These are phyloP conservation scores for Penicillium bialowiezense DNA, from an alignment of 495 filamentous ascomycete genomes.

Conservation along the genomic window DNA sequence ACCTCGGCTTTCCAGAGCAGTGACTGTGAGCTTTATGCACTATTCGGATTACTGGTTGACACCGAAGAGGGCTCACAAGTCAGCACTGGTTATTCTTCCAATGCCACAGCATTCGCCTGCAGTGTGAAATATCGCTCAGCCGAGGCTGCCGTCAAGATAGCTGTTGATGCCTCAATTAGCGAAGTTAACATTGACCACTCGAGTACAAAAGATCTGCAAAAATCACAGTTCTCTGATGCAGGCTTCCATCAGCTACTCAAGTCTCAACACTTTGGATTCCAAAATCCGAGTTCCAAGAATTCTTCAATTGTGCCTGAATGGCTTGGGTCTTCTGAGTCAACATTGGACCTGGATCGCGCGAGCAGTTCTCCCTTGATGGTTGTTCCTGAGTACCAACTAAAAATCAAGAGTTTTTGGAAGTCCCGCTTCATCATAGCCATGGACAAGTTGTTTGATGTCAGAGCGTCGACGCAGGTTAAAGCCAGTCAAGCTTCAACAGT, in stretches of 20 bases:
- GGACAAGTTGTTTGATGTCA: conserved; percentile 18
- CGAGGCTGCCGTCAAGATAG: neutral
- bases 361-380: neutral
- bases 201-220: neutral
- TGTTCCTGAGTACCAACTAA: conserved; percentile 5
- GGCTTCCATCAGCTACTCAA: neutral
- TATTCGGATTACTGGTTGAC: conserved; percentile 10
- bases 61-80: neutral
- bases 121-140: neutral
- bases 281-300: neutral
- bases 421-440: conserved; percentile 13
- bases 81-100: neutral
- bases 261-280: too few species aligned
- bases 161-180: neutral
- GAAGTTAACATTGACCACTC: neutral
- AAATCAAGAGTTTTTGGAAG: conserved; percentile 18
- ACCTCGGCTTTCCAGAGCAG: conserved; percentile 7
- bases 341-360: neutral
- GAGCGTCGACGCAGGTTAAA: neutral
- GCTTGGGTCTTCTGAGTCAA: neutral
- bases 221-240: neutral
- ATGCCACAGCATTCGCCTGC: neutral
- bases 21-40: conserved; percentile 5
- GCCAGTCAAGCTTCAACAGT: conserved; percentile 10
- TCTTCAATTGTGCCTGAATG: neutral